phyloP scores from a whole-genome alignment of 2,329 filamentous ascomycete genomes.

The Penicillium sp. region DNA sequence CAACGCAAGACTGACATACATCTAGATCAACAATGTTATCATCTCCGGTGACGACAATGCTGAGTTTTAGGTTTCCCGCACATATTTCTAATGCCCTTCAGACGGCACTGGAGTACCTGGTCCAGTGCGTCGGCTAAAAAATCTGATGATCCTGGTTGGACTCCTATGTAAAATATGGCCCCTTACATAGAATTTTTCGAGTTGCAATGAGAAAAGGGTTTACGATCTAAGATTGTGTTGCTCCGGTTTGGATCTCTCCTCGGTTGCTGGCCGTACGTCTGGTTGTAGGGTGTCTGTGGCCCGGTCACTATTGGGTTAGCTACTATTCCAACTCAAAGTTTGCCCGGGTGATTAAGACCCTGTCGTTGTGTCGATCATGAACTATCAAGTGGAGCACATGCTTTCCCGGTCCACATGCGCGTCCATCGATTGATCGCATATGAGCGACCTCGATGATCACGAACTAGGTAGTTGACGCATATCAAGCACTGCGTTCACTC shows the following conservation, averaged over 20 bases:
- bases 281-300: not conserved
- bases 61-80: conserved; percentile 66
- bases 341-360: not conserved
- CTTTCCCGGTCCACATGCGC: not conserved
- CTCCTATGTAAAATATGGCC: conserved; percentile 30
- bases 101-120: conserved; percentile 9
- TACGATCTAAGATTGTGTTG: conserved; percentile 19
- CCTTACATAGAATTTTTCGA: conserved; percentile 29
- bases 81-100: conserved; percentile 24
- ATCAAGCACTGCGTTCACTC: not conserved
- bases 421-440: not conserved
- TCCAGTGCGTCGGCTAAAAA: conserved; percentile 17
- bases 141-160: conserved; percentile 26
- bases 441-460: not conserved
- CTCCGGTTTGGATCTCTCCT: not conserved
- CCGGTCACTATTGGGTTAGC: not conserved
- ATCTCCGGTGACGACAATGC: conserved; percentile 83
- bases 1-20: conserved; percentile 17
- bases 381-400: not conserved
- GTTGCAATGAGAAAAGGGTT: conserved; percentile 31
- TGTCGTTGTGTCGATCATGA: not conserved
- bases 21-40: conserved; percentile 84
- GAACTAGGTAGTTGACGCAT: not conserved
- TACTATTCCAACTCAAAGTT: too few relatives aligned
- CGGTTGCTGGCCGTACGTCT: not conserved